Base-by-base conservation (phyloP, 768 basidiomycete genomes). In the Erythrobasidium yunnanense region DNA sequence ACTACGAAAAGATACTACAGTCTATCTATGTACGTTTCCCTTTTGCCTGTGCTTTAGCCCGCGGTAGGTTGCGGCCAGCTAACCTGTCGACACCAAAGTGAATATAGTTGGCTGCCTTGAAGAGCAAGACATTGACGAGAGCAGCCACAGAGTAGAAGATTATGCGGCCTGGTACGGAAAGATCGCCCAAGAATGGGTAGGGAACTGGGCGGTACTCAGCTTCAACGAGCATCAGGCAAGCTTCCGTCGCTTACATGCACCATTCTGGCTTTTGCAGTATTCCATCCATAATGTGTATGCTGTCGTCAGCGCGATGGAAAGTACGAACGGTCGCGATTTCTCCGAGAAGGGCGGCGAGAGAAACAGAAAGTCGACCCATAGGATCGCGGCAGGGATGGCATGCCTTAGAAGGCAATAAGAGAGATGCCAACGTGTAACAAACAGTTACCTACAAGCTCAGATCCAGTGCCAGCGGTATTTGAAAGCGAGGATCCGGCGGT, bases 321-420 rank as follows among this genome's bases (percentile, higher is more conserved):
- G 58, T 7, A 62, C 15, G 15, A 57, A 4, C 0, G 71, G 71
- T n/a, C 54, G 54, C 13, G 68, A 68, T 1, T 38, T 29, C n/a
- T 33, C 47, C 4, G 70, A 66, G 58, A 69, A 69, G 1, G 66
- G 68, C n/a, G 71, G 71, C 7, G 65, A 66, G 57, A 70, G 70
- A 55, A 49, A 23, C 45, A 72, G 69, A 42, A 72, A 72, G 68
- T 72, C 71, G 13, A 55, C 32, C 71, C 70, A 71, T 25, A 72
- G 72, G 56, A 62, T 62, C 20, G 66, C n/a, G n/a, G 71, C 69
- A 22, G 67, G 69, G 22, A 71, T 29, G 5, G n/a, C 32, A 23
- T 38, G 58, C 8, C 34, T 60, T 15, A 2, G 52, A 7, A 7
- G n/a, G 13, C 4, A 29, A 13, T 49, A 42, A 13, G 11, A 23